These are phyloP conservation scores for Viola odorata DNA, from an alignment of 345 rosid genomes.

Conservation along the genomic window DNA sequence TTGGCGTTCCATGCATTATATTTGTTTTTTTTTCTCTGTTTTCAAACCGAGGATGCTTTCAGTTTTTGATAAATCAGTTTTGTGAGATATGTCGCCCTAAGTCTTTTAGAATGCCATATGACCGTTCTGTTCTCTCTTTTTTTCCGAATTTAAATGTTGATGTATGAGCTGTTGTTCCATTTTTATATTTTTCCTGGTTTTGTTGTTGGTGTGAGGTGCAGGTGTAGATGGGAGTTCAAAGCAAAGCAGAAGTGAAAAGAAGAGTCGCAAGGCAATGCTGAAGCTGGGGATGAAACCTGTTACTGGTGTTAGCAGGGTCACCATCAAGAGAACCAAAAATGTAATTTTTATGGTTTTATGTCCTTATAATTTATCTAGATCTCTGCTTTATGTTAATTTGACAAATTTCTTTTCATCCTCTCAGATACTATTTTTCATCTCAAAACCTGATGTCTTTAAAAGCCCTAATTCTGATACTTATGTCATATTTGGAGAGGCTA, in stretches of 20 bases:
- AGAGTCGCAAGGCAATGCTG: constrained; percentile 77
- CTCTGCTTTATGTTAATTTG: constrained; percentile 1
- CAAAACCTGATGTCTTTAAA: constrained; percentile 86
- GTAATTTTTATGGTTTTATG: constrained; percentile 20
- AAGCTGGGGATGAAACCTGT: constrained; percentile 86
- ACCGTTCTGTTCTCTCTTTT: no score
- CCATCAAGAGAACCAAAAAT: constrained; percentile 78
- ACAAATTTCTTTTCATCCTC: constrained; percentile 13
- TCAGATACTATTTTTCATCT: constrained; percentile 73
- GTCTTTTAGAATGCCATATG: no score
- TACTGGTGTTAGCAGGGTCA: constrained; percentile 70
- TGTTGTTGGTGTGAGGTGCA: constrained; percentile 20
- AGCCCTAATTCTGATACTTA: constrained; percentile 85
- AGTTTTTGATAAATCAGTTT: no score
- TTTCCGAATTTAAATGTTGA: no score
- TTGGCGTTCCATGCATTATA: no score
- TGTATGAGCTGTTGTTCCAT: no score
- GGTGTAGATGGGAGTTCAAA: constrained; percentile 67
- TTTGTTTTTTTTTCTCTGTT: no score
- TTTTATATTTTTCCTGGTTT: neutral
- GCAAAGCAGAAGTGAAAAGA: constrained; percentile 90
- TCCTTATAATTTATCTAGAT: neutral
- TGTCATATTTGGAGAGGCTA: constrained; percentile 82
- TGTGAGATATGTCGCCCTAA: no score
- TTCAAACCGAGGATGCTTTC: no score